Evolutionary conservation across 225 moss, liverwort and hornwort species (phyloP).

Genomic region (Sphagnum contortum): DNA sequence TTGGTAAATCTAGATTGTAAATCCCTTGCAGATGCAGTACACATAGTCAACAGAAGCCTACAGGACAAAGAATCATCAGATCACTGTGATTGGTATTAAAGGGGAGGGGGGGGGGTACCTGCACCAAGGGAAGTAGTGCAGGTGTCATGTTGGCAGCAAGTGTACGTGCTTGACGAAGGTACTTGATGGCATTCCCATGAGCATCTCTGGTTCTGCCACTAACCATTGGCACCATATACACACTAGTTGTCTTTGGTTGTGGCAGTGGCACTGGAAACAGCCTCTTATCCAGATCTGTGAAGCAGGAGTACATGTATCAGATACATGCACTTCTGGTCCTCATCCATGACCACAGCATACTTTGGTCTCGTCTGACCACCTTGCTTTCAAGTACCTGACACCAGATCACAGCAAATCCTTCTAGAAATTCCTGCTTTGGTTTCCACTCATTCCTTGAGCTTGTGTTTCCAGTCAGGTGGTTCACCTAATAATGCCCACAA

Average conservation of each 20-base stretch:
- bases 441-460: too few species aligned
- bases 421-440: too few species aligned
- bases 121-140: conserved; percentile 86
- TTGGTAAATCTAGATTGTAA: not conserved
- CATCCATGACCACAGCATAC: too few species aligned
- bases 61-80: not conserved
- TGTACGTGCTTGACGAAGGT: conserved; percentile 54
- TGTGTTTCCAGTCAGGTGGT: too few species aligned
- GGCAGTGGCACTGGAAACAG: conserved; percentile 67
- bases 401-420: too few species aligned
- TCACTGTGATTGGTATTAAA: not conserved
- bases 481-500: too few species aligned
- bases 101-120: conserved; percentile 24
- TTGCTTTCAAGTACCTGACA: too few species aligned
- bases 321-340: too few species aligned
- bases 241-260: conserved; percentile 32
- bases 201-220: conserved; percentile 72
- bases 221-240: conserved; percentile 67
- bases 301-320: not conserved
- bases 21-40: not conserved
- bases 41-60: not conserved
- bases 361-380: too few species aligned
- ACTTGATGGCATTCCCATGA: conserved; percentile 66
- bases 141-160: conserved; percentile 54
- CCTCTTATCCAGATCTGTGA: conserved; percentile 66